Conservation (phyloP, 2,329 filamentous ascomycete genomes). For the Monosporascus sp. region DNA sequence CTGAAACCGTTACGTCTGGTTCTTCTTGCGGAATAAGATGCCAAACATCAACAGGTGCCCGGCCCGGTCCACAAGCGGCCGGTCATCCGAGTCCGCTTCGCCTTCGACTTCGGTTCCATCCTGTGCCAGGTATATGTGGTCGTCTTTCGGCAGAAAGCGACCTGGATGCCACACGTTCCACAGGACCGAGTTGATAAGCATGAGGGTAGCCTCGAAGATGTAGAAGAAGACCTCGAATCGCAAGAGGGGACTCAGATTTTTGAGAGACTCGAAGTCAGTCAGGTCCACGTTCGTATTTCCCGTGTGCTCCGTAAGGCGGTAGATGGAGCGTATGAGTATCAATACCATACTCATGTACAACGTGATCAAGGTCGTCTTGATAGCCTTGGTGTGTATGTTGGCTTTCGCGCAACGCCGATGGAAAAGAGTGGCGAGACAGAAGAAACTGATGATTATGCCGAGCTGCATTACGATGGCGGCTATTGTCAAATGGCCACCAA, state of each 20-base stretch:
- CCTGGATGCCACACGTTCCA: constrained; percentile 40
- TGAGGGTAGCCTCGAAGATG: constrained; percentile 38
- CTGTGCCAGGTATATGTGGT: constrained; percentile 33
- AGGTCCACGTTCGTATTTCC: constrained; percentile 29
- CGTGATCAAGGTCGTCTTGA: constrained; percentile 26
- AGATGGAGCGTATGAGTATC: constrained; percentile 45
- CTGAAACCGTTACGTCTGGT: background rate
- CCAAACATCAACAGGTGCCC: constrained; percentile 5
- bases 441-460: constrained; percentile 31
- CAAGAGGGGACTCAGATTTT: constrained; percentile 30
- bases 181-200: constrained; percentile 37
- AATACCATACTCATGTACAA: constrained; percentile 39
- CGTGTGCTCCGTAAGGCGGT: constrained; percentile 41
- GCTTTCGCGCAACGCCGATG: constrained; percentile 19
- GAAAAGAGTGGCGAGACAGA: constrained; percentile 30
- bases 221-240: constrained; percentile 43
- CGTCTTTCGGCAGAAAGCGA: constrained; percentile 32
- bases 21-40: constrained; percentile 4
- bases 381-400: constrained; percentile 8
- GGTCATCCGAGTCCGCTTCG: background rate
- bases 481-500: constrained; percentile 9
- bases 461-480: constrained; percentile 32
- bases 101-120: constrained; percentile 28
- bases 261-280: constrained; percentile 23
- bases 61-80: constrained; percentile 3